phyloP scores from a whole-genome alignment of 768 basidiomycete species.

The Mycena pura region DNA sequence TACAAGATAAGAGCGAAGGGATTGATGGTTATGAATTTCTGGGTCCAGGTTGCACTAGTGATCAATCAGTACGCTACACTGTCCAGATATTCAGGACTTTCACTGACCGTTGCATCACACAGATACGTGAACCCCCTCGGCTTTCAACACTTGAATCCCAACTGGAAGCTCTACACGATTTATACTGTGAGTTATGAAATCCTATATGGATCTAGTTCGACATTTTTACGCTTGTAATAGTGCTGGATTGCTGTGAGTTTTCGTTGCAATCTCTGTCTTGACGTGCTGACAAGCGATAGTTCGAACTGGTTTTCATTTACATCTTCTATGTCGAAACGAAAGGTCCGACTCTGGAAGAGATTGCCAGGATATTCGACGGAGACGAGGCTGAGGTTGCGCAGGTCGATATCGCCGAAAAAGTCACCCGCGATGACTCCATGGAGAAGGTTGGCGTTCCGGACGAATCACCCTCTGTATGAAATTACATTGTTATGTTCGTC shows the following conservation, averaged over 20 bases:
- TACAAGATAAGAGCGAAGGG: slow-evolving; percentile 66
- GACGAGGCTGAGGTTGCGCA: slow-evolving; percentile 39
- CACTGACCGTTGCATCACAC: slow-evolving; percentile 12
- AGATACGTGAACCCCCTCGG: slow-evolving; percentile 57
- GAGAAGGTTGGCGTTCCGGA: slow-evolving; percentile 7
- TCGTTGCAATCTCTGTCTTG: slow-evolving; percentile 9
- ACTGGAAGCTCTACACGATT: slow-evolving; percentile 62
- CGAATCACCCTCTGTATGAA: slow-evolving; percentile 8
- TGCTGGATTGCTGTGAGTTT: slow-evolving; percentile 47
- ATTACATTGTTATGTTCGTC: neutral
- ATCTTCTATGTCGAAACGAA: slow-evolving; percentile 57
- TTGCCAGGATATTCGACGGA: slow-evolving; percentile 61
- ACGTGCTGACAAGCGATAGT: slow-evolving; percentile 20
- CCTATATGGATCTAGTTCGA: neutral
- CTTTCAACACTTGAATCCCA: slow-evolving; percentile 42
- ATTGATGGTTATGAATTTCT: slow-evolving; percentile 60
- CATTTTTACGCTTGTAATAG: slow-evolving; percentile 41
- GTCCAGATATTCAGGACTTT: slow-evolving; percentile 9
- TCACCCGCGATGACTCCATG: slow-evolving; percentile 9
- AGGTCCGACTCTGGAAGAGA: slow-evolving; percentile 59
- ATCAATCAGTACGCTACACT: slow-evolving; percentile 59
- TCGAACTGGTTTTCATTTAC: slow-evolving; percentile 54
- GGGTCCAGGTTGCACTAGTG: slow-evolving; percentile 61
- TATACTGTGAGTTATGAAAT: slow-evolving; percentile 3
- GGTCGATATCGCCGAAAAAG: slow-evolving; percentile 9